phyloP scores from a whole-genome alignment of 805 yeast genomes.

The Teunomyces atbi region DNA sequence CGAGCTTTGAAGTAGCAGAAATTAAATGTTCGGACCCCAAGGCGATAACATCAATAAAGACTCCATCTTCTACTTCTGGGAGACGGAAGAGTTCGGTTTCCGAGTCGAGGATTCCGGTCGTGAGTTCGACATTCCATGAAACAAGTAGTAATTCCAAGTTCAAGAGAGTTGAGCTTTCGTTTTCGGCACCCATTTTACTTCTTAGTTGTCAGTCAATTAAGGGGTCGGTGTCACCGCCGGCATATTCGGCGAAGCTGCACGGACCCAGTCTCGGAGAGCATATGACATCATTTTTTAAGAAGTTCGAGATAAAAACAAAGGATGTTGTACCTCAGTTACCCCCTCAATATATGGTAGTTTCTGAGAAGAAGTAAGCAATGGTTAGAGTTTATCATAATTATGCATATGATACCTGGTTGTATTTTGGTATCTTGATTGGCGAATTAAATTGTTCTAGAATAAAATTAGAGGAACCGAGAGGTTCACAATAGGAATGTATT shows the following conservation, averaged over 20 bases:
- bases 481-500: no score
- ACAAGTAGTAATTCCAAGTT: constrained; percentile 5
- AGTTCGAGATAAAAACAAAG: background rate
- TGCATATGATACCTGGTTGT: no score
- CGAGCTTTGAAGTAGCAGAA: constrained; percentile 13
- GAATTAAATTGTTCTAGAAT: no score
- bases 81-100: background rate
- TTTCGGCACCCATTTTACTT: constrained; percentile 12
- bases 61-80: background rate
- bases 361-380: background rate
- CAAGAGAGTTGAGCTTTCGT: constrained; percentile 13
- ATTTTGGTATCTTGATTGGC: no score
- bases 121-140: constrained; percentile 9
- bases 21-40: background rate
- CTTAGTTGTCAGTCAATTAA: constrained; percentile 10
- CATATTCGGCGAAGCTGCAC: constrained; percentile 2
- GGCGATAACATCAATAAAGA: background rate
- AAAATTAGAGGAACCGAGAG: no score
- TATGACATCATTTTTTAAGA: constrained; percentile 1
- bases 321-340: background rate
- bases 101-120: background rate
- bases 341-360: background rate
- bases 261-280: constrained; percentile 1
- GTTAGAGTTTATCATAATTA: background rate
- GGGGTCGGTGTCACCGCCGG: constrained; percentile 14